A percentile compares a stretch with the other conserved stretches of the same genome.
Conservation (phyloP, 2,329 filamentous ascomycete species). For the Aspergillus unguis region DNA sequence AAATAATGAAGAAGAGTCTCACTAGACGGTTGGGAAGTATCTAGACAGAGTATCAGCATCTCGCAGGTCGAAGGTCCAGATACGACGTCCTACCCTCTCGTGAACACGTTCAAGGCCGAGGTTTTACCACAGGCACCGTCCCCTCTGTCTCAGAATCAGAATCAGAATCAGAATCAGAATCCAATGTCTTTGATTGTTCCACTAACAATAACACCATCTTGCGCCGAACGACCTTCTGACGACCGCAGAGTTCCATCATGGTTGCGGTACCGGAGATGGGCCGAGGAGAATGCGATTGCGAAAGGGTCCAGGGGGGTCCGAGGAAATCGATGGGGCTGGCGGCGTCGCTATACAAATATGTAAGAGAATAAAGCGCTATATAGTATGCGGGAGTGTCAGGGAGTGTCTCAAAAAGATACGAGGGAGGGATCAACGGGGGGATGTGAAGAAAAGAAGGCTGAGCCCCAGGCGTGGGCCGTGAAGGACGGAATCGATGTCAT, state of each 20-base stretch:
- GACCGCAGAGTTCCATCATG: slow-evolving; percentile 61
- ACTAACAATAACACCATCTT: slow-evolving; percentile 87
- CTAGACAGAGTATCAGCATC: slow-evolving; percentile 45
- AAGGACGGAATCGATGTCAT: slow-evolving; percentile 32
- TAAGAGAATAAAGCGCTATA: background rate
- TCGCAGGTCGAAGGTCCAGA: slow-evolving; percentile 4
- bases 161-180: slow-evolving; percentile 16
- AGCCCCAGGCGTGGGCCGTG: slow-evolving; percentile 24
- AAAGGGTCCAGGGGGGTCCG: slow-evolving; percentile 23
- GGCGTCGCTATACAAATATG: background rate
- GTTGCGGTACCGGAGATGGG: slow-evolving; percentile 5
- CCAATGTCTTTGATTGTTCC: background rate
- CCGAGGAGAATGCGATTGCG: background rate
- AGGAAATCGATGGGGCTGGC: background rate
- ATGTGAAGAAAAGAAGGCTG: slow-evolving; percentile 19
- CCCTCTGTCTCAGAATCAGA: slow-evolving; percentile 57
- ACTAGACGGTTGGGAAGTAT: slow-evolving; percentile 97
- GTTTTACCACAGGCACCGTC: slow-evolving; percentile 98
- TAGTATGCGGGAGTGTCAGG: background rate
- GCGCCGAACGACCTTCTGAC: slow-evolving; percentile 82
- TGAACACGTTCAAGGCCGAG: slow-evolving; percentile 95
- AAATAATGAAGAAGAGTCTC: slow-evolving; percentile 33
- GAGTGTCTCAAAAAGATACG: background rate
- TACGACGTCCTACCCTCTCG: slow-evolving; percentile 68
- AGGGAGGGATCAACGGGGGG: slow-evolving; percentile 7